These are phyloP conservation scores for Boletus vinaceobasis DNA, from an alignment of 768 basidiomycete genomes.

Conservation along the genomic window DNA sequence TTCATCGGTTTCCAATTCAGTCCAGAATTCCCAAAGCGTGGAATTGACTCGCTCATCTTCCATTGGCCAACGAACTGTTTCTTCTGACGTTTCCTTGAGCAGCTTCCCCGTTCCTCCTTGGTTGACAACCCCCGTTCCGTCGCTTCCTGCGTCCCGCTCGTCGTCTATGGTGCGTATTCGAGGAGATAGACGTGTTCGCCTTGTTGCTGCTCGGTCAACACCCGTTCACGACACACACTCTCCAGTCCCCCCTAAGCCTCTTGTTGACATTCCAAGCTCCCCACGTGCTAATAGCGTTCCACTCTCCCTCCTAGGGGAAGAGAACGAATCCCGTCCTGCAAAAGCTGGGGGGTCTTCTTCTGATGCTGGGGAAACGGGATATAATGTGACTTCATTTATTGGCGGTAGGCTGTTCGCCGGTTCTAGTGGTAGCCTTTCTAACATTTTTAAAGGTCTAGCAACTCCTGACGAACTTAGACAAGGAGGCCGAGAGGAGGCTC, in stretches of 20 bases:
- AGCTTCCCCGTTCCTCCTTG: conserved; percentile 64
- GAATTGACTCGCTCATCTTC: conserved; percentile 25
- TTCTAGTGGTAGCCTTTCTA: not conserved
- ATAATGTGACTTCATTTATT: conserved; percentile 76
- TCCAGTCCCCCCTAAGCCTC: conserved; percentile 24
- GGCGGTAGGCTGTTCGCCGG: conserved; percentile 35
- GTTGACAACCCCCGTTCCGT: conserved; percentile 17
- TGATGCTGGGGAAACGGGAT: conserved; percentile 51
- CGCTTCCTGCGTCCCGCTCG: conserved; percentile 15
- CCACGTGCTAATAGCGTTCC: conserved; percentile 15
- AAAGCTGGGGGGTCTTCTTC: conserved; percentile 16
- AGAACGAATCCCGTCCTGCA: conserved; percentile 7
- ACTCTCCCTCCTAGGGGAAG: conserved; percentile 15
- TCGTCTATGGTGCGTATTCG: conserved; percentile 18
- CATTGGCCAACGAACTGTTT: conserved; percentile 24
- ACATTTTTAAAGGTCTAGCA: conserved; percentile 32
- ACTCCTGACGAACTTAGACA: conserved; percentile 22
- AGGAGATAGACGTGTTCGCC: conserved; percentile 20
- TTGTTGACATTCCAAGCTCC: conserved; percentile 20
- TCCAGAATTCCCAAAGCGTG: conserved; percentile 10
- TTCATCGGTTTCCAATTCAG: conserved; percentile 34
- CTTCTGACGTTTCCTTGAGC: conserved; percentile 64
- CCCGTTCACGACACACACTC: conserved; percentile 1
- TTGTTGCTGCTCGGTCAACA: conserved; percentile 8
- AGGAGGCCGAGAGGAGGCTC: conserved; percentile 3